Conservation (phyloP, 2,329 filamentous ascomycete species). For the Fusarium avenaceum region DNA sequence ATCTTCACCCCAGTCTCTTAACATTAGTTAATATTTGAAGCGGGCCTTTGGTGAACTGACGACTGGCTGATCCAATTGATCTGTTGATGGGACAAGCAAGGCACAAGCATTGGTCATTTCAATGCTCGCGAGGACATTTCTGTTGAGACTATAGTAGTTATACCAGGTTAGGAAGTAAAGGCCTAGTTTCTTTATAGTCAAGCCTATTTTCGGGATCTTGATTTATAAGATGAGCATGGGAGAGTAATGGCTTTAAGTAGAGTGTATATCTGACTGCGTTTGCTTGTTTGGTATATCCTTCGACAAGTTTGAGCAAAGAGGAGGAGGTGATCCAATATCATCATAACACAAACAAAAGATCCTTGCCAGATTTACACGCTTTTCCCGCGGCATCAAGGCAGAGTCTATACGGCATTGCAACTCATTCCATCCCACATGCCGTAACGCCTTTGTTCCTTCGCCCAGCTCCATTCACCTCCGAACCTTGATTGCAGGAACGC, state of each 20-base stretch:
- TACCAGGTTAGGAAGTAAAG: too few relatives aligned
- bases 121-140: not conserved
- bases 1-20: conserved; percentile 3
- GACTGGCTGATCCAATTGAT: not conserved
- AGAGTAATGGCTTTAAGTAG: not conserved
- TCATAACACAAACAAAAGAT: conserved; percentile 39
- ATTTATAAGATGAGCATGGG: not conserved
- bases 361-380: conserved; percentile 18
- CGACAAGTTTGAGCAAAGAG: conserved; percentile 36
- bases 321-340: conserved; percentile 33
- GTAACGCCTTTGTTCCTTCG: conserved; percentile 12
- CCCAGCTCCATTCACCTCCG: conserved; percentile 3
- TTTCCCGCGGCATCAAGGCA: conserved; percentile 29
- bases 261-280: conserved; percentile 3
- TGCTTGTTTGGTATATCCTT: conserved; percentile 20
- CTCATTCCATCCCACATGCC: conserved; percentile 5
- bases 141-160: not conserved
- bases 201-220: not conserved
- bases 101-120: not conserved
- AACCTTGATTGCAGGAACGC: conserved; percentile 32
- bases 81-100: not conserved
- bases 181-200: too few relatives aligned
- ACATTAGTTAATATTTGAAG: conserved; percentile 2
- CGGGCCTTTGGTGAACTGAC: not conserved
- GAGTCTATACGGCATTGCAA: conserved; percentile 6